phyloP scores from a whole-genome alignment of 768 basidiomycete species.

The Glaciozyma antarctica region DNA sequence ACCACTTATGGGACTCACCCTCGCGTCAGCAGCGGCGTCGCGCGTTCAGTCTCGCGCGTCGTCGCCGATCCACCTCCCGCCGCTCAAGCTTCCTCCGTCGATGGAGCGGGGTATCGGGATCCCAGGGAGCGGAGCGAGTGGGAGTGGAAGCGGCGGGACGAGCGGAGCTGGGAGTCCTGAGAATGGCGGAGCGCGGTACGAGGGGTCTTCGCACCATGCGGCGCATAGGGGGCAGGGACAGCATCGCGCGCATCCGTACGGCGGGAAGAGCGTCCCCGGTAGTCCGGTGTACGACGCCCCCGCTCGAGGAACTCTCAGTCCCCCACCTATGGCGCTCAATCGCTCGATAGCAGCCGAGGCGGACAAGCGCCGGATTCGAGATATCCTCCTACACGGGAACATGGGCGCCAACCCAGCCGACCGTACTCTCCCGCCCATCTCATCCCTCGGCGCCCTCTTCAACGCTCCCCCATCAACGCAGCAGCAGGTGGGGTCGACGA shows the following conservation, averaged over 20 bases:
- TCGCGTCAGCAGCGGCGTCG: slow-evolving; percentile 18
- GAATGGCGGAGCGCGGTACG: not conserved
- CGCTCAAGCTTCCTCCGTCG: slow-evolving; percentile 9
- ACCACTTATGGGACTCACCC: slow-evolving; percentile 24
- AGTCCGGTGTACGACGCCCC: slow-evolving; percentile 3
- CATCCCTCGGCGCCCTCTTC: not conserved
- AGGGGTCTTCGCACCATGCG: slow-evolving; percentile 5
- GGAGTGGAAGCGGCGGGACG: not conserved
- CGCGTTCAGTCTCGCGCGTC: slow-evolving; percentile 15
- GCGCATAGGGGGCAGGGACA: not conserved
- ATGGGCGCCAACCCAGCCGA: not conserved
- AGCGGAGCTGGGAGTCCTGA: not conserved
- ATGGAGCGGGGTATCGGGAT: not conserved
- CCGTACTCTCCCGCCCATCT: not conserved
- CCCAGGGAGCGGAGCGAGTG: not conserved
- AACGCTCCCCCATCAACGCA: not conserved
- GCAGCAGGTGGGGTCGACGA: too few relatives aligned
- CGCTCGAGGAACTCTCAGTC: not conserved
- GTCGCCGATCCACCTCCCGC: slow-evolving; percentile 26
- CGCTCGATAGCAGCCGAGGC: not conserved
- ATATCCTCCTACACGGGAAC: too few relatives aligned
- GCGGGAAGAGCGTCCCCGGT: slow-evolving; percentile 17
- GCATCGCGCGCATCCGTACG: slow-evolving; percentile 26
- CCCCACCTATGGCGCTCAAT: not conserved
- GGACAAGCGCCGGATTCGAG: too few relatives aligned